Base-by-base conservation (phyloP, 139 green algal species). In the Chlamydomonas sp. region DNA sequence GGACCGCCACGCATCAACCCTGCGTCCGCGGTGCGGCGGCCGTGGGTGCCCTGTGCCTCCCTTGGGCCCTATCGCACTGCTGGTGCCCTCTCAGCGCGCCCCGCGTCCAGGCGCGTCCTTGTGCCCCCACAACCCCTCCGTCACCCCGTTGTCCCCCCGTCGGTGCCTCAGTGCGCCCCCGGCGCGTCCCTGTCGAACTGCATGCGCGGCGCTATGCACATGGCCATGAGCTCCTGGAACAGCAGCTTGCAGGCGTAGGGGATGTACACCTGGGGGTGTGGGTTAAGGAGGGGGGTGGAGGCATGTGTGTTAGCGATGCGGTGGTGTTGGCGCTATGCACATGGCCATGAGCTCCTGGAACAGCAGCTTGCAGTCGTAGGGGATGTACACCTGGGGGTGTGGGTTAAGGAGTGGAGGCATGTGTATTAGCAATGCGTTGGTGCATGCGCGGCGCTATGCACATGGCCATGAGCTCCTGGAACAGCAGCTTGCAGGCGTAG, bases 241-340 rank as follows among this genome's bases (percentile, higher is more conserved):
- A 99, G 94, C 85, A 99, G 95, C 94, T 99, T 99, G 95, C 95
- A 98, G 57, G 97, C 97, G 83, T 98, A 99, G 7, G 97, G 97
- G 85, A 99, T 93, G 88, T 94, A 95, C 69, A 98, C 96, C 91
- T 97, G 93, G 17, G 57, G 62, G 49, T 61, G 1, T 4, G 5
- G 73, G 74, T 4, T 49, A 49, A 49, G 31, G 31, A n/a, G 31
- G 31, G 31, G 31, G 31, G 31, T 49, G 31, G 31, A 49, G 31
- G 31, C 31, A 49, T 49, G 73, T 78, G 18, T 14, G 73, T 78
- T 78, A 31, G n/a, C 14, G 20, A 14, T n/a, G 12, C 17, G 31
- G 0, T 31, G 62, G 76, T 62, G 9, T 78, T 7, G 92, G 92
- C 5, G 92, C 86, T 58, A 96, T 94, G 90, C 93, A 93, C 95